Evolutionary conservation across 163 green algal genomes (phyloP), one percentile per base, ranked within the genome.

Genomic region (Chlamydomonas reinhardtii): DNA sequence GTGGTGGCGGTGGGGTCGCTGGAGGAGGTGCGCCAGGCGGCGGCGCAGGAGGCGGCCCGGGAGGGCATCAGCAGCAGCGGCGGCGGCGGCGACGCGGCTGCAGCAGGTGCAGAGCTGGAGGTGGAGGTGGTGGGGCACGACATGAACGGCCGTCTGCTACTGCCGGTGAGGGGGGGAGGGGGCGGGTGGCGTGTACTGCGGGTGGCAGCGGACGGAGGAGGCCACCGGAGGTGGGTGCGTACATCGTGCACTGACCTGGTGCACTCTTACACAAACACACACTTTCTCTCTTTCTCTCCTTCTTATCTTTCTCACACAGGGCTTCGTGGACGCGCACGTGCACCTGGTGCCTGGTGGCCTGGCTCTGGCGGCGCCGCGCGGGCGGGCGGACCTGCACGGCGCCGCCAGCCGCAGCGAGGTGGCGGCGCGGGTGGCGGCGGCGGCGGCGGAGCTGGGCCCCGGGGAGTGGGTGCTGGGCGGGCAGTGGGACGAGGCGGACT

Each of bases 251-350:
- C n/a, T n/a, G n/a, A 52, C 68, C 24, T 17, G 9, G 15, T 69
- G 48, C 16, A 32, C 32, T 35, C n/a, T 11, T 35, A 43, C 11
- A 12, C 48, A 17, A 9, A 56, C 48, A 56, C 48, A 56, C 48
- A 56, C 48, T 2, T 2, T 56, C 6, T 22, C 48, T 9, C 9
- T 22, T 22, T 22, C 14, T 14, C 48, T 37, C 54, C 54, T 70
- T n/a, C 22, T 29, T 52, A 16, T 65, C 62, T 31, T 54, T 4
- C 20, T 74, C 35, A 34, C 68, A n/a, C 91, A 93, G 91, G 91
- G 92, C 14, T 91, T 95, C 52, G 80, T 94, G 6, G 92, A 95
- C 79, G 65, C 91, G 14, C 92, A 95, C 78, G 84, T 92, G 29
- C 92, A 95, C 77, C 25, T 95, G 19, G 72, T 95, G 6, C 74